Conservation (phyloP, 768 basidiomycete genomes). For the Amanita phalloides region DNA sequence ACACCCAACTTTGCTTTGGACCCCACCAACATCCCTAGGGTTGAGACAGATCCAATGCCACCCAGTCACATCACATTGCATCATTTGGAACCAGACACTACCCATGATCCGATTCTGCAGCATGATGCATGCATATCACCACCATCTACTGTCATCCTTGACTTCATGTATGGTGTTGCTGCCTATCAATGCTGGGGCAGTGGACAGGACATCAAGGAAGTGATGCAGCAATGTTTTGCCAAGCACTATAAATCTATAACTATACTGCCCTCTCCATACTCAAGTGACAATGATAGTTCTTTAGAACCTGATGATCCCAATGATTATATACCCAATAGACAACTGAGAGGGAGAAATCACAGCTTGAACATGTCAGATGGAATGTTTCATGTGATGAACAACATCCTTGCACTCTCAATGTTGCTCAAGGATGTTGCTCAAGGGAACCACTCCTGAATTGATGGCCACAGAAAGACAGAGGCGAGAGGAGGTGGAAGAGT, state of each 20-base stretch:
- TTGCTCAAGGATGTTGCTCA: no score
- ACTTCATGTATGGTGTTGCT: slow-evolving; percentile 10
- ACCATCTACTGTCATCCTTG: neutral
- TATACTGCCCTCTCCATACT: neutral
- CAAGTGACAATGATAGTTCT: neutral
- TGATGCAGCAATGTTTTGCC: slow-evolving; percentile 3
- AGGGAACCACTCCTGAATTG: no score
- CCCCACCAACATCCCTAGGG: no score
- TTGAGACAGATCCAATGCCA: no score
- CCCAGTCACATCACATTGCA: no score
- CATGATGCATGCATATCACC: neutral
- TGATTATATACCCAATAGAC: neutral
- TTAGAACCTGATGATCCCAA: neutral
- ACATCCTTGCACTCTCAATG: no score
- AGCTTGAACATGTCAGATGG: neutral
- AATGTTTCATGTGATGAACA: neutral
- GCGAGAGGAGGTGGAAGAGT: no score
- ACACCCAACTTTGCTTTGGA: no score
- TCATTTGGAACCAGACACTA: neutral
- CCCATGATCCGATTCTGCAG: neutral
- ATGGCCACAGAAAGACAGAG: no score
- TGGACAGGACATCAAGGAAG: slow-evolving; percentile 6
- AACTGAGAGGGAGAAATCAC: neutral
- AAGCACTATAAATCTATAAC: neutral
- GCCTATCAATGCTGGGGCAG: slow-evolving; percentile 9